Evolutionary conservation across 2,329 filamentous ascomycete genomes (phyloP), one percentile per base, ranked within the genome.

Genomic region (Xylariaceae sp.): DNA sequence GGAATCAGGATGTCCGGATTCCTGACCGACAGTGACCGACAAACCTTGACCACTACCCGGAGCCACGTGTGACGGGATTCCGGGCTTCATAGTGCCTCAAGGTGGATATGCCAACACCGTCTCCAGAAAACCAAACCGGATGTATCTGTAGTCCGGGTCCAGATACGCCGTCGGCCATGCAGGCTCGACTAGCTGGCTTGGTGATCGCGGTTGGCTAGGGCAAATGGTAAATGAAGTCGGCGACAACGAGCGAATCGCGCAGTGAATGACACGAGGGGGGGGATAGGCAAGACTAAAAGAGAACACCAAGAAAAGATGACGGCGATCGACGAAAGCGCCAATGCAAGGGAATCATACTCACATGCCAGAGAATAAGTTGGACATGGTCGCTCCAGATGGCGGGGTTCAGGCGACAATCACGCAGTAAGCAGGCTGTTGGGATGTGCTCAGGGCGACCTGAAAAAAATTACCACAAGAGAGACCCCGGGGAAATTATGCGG

Each of bases 331-430:
- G 45, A 50, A 42, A 47, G 47, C 39, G 47, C 58, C 44, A 50
- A 61, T 58, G 54, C 48, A 60, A 42, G 55, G 54, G 53, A 50
- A 57, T 39, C 1, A 42, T 30, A 64, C 82, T 81, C 77, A 84
- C 82, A 84, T 84, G 74, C 82, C 81, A 69, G 81, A 84, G 72
- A 84, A 84, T 68, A 84, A 75, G 75, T 83, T 83, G 67, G 82
- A 84, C 81, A 84, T 84, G 71, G 68, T 75, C 67, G 66, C 63
- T 65, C 64, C 64, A 51, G 58, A 62, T 60, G 59, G 61, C 60
- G 59, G 64, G 64, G 62, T 67, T 42, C 64, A 60, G 63, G 63
- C 59, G 56, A 55, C 55, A 59, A 60, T 56, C 57, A 57, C 55
- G 60, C 58, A 51, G 61, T 56, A 30, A 42, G 35, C 57, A 57